These are phyloP conservation scores for Cutaneotrichosporon dermatis DNA, from an alignment of 1,284 basidiomycete genomes.

Conservation along the genomic window DNA sequence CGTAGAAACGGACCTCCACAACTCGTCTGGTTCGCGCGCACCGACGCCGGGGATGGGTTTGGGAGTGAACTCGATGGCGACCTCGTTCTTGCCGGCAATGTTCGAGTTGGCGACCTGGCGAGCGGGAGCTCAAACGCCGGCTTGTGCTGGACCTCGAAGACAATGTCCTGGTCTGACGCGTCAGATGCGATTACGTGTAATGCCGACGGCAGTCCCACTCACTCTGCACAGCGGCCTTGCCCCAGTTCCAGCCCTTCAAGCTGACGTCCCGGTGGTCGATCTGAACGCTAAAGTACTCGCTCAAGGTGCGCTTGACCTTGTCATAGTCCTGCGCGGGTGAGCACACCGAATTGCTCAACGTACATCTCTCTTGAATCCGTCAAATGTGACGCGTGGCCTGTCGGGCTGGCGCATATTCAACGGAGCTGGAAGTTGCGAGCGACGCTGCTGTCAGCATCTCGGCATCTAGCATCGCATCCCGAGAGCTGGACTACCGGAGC, in stretches of 20 bases:
- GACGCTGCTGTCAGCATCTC: conserved; percentile 55
- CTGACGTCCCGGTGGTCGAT: conserved; percentile 83
- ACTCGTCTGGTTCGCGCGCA: conserved; percentile 64
- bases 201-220: conserved; percentile 23
- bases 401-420: conserved; percentile 62
- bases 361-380: conserved; percentile 89
- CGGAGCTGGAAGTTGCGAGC: conserved; percentile 87
- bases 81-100: conserved; percentile 94
- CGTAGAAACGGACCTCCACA: conserved; percentile 95
- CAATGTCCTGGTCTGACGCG: conserved; percentile 72
- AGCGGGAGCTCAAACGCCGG: conserved; percentile 90
- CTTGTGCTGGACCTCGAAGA: conserved; percentile 85
- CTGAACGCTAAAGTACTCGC: conserved; percentile 77
- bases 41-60: conserved; percentile 48
- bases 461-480: no score
- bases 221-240: conserved; percentile 90
- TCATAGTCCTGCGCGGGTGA: conserved; percentile 66
- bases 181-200: conserved; percentile 4
- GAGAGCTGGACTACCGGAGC: conserved; percentile 55
- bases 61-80: conserved; percentile 86
- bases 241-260: conserved; percentile 99
- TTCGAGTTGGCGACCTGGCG: conserved; percentile 90
- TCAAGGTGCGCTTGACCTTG: conserved; percentile 66
- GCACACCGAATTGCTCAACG: conserved; percentile 25
- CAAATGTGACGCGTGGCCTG: conserved; percentile 69